phyloP scores from a whole-genome alignment of 768 basidiomycete genomes.

The Panaeolus cyanescens region DNA sequence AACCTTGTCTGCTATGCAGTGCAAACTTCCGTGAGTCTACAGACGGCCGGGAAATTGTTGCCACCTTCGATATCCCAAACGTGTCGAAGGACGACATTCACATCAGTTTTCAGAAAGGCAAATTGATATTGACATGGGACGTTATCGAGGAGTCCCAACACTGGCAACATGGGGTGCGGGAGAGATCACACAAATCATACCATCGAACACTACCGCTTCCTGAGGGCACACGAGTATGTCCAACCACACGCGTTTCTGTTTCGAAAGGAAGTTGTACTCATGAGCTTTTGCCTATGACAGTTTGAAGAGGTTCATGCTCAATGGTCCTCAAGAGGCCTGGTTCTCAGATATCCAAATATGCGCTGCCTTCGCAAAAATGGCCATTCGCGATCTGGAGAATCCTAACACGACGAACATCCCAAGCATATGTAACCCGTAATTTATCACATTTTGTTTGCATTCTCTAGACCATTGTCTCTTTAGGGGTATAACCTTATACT shows the following conservation, averaged over 20 bases:
- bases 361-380: constrained; percentile 46
- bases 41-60: constrained; percentile 69
- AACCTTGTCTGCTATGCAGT: constrained; percentile 34
- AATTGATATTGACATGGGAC: constrained; percentile 69
- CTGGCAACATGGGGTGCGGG: constrained; percentile 59
- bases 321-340: constrained; percentile 61
- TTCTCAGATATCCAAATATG: constrained; percentile 68
- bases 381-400: constrained; percentile 43
- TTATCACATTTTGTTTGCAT: constrained; percentile 19
- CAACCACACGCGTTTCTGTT: neutral
- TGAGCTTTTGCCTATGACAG: constrained; percentile 33
- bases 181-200: constrained; percentile 61
- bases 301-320: constrained; percentile 75
- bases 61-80: constrained; percentile 70
- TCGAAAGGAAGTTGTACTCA: neutral
- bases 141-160: constrained; percentile 50
- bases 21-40: constrained; percentile 71
- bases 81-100: constrained; percentile 76
- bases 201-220: constrained; percentile 72
- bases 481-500: constrained; percentile 11
- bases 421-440: constrained; percentile 16
- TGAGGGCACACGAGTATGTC: constrained; percentile 67
- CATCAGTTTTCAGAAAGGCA: constrained; percentile 67
- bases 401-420: constrained; percentile 22
- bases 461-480: constrained; percentile 8